Conservation (phyloP, 2,329 filamentous ascomycete genomes). For the Talaromyces sp. region DNA sequence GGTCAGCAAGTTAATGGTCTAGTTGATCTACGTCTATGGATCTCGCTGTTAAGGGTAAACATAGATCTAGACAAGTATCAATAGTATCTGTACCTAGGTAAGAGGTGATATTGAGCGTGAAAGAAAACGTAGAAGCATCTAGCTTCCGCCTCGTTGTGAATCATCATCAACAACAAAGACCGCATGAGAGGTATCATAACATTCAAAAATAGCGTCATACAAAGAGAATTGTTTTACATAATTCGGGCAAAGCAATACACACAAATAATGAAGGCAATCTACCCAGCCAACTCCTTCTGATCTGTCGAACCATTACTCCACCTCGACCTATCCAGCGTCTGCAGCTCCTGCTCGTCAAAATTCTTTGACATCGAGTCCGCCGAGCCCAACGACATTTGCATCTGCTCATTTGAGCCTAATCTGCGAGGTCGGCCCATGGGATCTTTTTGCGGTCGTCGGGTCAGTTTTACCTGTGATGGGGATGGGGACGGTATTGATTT, state of each 20-base stretch:
- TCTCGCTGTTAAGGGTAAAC: background rate
- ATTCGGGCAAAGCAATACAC: background rate
- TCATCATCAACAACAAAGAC: background rate
- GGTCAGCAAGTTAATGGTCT: too few species aligned
- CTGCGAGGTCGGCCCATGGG: slow-evolving; percentile 14
- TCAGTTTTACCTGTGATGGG: slow-evolving; percentile 11
- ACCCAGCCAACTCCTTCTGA: background rate
- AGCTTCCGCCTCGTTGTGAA: background rate
- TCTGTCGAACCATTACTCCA: slow-evolving; percentile 13
- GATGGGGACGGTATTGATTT: background rate
- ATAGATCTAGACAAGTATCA: background rate
- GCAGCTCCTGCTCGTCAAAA: slow-evolving; percentile 8
- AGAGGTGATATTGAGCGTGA: background rate
- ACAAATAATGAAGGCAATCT: background rate
- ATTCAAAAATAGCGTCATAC: background rate
- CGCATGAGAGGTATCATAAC: background rate
- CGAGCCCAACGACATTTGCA: background rate
- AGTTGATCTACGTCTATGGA: too few species aligned
- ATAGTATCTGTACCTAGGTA: background rate
- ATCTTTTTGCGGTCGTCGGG: background rate
- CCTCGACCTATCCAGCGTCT: slow-evolving; percentile 8
- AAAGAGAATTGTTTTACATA: background rate
- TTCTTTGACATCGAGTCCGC: background rate
- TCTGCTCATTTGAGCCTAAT: slow-evolving; percentile 7
- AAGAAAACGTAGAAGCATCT: background rate